Evolutionary conservation across 306 rosid species (phyloP).

Genomic region (Pterocarpus santalinus): DNA sequence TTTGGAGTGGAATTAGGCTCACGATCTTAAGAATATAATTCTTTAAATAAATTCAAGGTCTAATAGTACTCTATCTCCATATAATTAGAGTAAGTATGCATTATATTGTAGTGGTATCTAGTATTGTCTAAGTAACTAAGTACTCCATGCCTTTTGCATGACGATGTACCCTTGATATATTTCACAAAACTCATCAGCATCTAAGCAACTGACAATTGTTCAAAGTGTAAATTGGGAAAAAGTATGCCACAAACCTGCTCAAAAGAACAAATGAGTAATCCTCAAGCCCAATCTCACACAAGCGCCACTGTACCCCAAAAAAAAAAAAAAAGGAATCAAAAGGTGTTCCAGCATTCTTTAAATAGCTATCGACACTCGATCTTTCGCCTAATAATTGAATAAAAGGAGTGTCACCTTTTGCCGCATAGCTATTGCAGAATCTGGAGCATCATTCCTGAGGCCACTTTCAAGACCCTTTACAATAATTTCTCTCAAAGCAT

Average conservation of each 20-base stretch:
- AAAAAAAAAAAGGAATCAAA: conserved; percentile 44
- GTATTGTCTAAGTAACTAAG: conserved; percentile 28
- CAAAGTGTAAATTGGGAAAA: conserved; percentile 42
- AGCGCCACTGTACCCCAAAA: conserved; percentile 83
- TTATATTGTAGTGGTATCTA: conserved; percentile 25
- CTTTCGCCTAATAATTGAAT: conserved; percentile 33
- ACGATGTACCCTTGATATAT: conserved; percentile 30
- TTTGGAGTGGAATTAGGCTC: too few relatives aligned
- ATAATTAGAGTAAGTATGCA: conserved; percentile 28
- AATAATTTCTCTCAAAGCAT: conserved; percentile 72
- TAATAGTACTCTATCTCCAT: conserved; percentile 30
- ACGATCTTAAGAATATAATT: not conserved
- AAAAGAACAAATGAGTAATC: conserved; percentile 93
- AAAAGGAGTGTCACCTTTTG: conserved; percentile 77
- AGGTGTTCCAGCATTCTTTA: conserved; percentile 38
- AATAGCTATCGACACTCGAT: conserved; percentile 37
- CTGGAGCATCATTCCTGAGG: conserved; percentile 97
- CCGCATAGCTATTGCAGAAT: conserved; percentile 95
- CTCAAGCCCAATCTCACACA: conserved; percentile 98
- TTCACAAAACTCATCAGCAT: conserved; percentile 28
- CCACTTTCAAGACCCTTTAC: conserved; percentile 95
- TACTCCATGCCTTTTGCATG: conserved; percentile 33
- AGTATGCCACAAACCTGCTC: conserved; percentile 72
- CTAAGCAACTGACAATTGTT: conserved; percentile 28
- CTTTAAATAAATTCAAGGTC: conserved; percentile 33